Base-by-base conservation (phyloP, 306 rosid species). In the Potentilla sterilis region DNA sequence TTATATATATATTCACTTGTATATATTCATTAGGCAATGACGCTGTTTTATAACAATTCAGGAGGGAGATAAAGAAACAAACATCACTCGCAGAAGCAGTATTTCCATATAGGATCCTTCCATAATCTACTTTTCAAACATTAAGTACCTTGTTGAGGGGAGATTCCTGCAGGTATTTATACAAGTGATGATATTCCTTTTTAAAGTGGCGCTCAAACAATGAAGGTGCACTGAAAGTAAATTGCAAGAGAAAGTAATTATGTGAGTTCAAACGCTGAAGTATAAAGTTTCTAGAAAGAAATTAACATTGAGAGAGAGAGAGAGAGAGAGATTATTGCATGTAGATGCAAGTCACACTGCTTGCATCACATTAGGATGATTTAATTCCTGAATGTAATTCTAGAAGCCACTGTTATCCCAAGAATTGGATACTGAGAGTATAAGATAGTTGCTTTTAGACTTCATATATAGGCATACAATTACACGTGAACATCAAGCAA, bases 151-250 rank as follows among this genome's bases (percentile, higher is more conserved):
- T 90, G 72, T 78, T 75, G 72, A 77, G n/a, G 52, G 90, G 88
- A 84, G 92, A 89, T 67, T 84, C 92, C 73, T 54, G 69, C 63
- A 90, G 88, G 76, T 90, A 88, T 77, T 76, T 78, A 67, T 88
- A 88, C 67, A 90, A 75, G 67, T 84, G 88, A 34, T 93, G 90
- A 81, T 82, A 83, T 52, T 90, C 92, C 68, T 78, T 80, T 79
- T 67, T 78, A 72, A 92, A 92, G 19, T 90, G 90, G 69, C 87
- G 84, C 86, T 90, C 97, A 86, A 85, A 92, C 47, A 93, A 83
- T 65, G 90, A 83, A 71, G 97, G 96, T 42, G 91, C 96, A 80
- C 97, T 92, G 52, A 78, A 85, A 3, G 70, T 35, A 86, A 47
- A 72, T 61, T 72, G 58, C 87, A 54, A 77, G 40, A 74, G 19